Percentiles rank a stretch among this genome's conserved stretches.
phyloP scores from a whole-genome alignment of 306 rosid species.

The Heteromeles arbutifolia region DNA sequence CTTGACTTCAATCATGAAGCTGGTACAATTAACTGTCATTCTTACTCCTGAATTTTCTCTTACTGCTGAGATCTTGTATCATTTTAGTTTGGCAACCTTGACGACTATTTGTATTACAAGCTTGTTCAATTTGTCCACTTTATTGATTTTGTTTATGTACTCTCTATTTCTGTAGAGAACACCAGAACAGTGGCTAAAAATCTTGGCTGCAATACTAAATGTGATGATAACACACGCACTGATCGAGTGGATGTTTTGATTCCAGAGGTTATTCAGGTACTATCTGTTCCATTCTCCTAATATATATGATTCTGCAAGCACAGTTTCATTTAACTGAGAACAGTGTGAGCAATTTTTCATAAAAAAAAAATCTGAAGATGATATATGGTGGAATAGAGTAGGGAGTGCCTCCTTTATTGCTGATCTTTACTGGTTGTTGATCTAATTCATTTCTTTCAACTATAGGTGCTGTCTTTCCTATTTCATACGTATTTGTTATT shows the following conservation, averaged over 20 bases:
- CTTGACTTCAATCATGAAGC: constrained; percentile 93
- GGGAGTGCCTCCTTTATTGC: not conserved
- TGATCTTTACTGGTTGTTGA: not conserved
- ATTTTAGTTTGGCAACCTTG: not conserved
- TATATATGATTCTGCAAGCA: not conserved
- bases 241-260: constrained; percentile 76
- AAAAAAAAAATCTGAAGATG: not conserved
- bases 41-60: not conserved
- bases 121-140: not conserved
- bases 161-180: constrained; percentile 55
- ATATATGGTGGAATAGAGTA: not conserved
- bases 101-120: not conserved
- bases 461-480: not conserved
- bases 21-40: constrained; percentile 36
- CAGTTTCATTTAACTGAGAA: not conserved
- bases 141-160: not conserved
- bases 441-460: not conserved
- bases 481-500: not conserved
- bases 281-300: not conserved
- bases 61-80: not conserved
- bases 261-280: constrained; percentile 94
- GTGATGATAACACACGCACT: constrained; percentile 30
- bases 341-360: not conserved
- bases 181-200: constrained; percentile 82
- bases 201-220: constrained; percentile 66